Conservation (phyloP, 495 filamentous ascomycete genomes). For the Aspergillus baeticus region DNA sequence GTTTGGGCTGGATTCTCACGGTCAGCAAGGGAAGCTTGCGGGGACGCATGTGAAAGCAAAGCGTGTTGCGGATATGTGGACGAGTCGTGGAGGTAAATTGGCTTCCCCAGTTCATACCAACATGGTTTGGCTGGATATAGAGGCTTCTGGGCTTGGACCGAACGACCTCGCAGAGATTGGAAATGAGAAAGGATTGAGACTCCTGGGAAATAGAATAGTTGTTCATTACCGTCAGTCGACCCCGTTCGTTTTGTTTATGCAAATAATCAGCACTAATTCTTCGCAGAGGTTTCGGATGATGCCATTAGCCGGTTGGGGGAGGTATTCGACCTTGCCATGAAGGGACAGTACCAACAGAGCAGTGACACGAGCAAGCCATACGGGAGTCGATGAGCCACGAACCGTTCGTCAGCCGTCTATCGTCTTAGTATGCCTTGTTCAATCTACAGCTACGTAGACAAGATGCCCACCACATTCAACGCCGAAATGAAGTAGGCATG, state of each 20-base stretch:
- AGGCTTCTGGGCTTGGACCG: constrained; percentile 41
- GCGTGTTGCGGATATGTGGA: constrained; percentile 64
- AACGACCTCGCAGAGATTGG: constrained; percentile 44
- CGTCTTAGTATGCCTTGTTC: too few relatives aligned
- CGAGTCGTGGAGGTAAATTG: constrained; percentile 48
- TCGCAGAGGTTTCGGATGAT: constrained; percentile 46
- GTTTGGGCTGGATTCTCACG: constrained; percentile 61
- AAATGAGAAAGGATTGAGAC: constrained; percentile 36
- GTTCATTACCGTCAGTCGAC: constrained; percentile 47
- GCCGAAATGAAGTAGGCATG: too few relatives aligned
- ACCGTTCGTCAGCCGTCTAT: background rate
- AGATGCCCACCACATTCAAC: too few relatives aligned
- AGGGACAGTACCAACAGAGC: constrained; percentile 36
- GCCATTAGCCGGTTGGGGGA: constrained; percentile 39
- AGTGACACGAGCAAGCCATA: constrained; percentile 40
- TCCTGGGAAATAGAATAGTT: constrained; percentile 40
- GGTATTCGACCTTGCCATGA: constrained; percentile 40
- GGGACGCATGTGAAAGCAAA: constrained; percentile 64
- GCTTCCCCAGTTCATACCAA: constrained; percentile 67
- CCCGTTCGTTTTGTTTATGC: background rate
- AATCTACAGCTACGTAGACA: too few relatives aligned
- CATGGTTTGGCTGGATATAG: constrained; percentile 89
- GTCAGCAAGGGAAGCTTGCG: constrained; percentile 62
- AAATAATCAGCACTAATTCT: constrained; percentile 22
- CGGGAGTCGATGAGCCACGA: constrained; percentile 28